Percentiles rank a stretch among this genome's conserved stretches.
Conservation (phyloP, 495 filamentous ascomycete genomes). For the Neurospora sp. region DNA sequence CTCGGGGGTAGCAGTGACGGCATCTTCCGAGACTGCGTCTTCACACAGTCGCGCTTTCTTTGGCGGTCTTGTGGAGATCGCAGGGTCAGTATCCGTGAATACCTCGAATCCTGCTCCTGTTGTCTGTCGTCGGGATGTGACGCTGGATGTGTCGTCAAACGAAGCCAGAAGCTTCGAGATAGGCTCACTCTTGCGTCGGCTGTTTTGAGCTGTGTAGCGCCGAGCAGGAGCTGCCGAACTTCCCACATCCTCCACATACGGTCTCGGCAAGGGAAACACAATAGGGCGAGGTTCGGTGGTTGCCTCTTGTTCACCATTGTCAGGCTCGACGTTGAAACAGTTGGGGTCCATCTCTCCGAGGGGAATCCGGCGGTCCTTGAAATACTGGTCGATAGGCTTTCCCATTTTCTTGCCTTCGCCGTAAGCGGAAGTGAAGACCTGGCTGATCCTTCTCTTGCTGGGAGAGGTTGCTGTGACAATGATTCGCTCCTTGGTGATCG, state of each 20-base stretch:
- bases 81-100: conserved; percentile 12
- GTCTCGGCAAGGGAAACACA: conserved; percentile 39
- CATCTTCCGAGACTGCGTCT: conserved; percentile 16
- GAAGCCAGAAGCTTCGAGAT: conserved; percentile 25
- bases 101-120: conserved; percentile 13
- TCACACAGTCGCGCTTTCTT: conserved; percentile 42
- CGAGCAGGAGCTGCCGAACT: conserved; percentile 9
- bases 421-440: conserved; percentile 22
- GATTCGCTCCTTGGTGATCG: conserved; percentile 73
- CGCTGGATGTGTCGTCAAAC: background rate
- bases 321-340: conserved; percentile 44
- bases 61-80: conserved; percentile 26
- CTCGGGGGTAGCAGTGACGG: conserved; percentile 13
- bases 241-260: conserved; percentile 29
- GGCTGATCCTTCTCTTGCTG: conserved; percentile 33
- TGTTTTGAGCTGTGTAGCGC: conserved; percentile 15
- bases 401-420: conserved; percentile 30
- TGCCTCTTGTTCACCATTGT: conserved; percentile 7
- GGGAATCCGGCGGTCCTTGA: conserved; percentile 61
- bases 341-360: conserved; percentile 84
- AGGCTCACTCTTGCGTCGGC: conserved; percentile 32
- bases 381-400: conserved; percentile 70
- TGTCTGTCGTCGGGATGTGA: conserved; percentile 23
- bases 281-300: conserved; percentile 24
- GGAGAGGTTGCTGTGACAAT: conserved; percentile 23